Evolutionary conservation across 805 yeast genomes (phyloP), one percentile per base, ranked within the genome.

Genomic region (Pichia heedii): DNA sequence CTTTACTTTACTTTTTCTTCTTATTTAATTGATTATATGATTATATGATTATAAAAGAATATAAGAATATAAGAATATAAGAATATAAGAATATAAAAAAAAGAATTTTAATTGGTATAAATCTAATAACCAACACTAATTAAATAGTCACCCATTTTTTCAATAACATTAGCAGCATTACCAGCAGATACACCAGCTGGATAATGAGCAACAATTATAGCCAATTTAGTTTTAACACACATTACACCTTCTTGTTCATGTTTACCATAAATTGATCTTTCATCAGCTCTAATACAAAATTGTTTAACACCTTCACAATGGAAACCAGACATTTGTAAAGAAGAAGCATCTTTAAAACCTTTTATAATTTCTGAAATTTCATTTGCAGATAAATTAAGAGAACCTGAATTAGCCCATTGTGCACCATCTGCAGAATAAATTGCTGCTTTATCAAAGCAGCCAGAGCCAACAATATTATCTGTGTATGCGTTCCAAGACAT

Each of bases 361-460:
- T 66, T 65, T 37, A 86, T 93, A 46, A 93, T 67, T 55, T 73
- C 84, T 39, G 70, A 54, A 53, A 89, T 78, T 68, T 93, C 98
- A 36, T 73, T 69, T 11, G 79, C 76, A 37, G 75, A 73, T 54
- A 89, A 74, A 30, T 69, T 61, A 47, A 86, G 76, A 34, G 77
- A 76, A 48, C 83, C 74, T 16, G 93, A 73, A 53, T 80, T 77
- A 20, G 97, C 97, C 98, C 98, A 93, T 42, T 79, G 75, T 19
- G 95, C 76, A 37, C 98, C 98, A 13, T 94, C 96, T 53, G 84
- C 82, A 10, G 97, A 89, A 67, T 84, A 89, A 53, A 93, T 78
- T 35, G 94, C 93, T 29, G 97, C 96, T 63, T 79, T 79, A 69
- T 90, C 97, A 52, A 93, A 73, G 64, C 85, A 86, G 50, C 87